Percentiles rank a stretch among this genome's conserved stretches.
Conservation (phyloP, 495 filamentous ascomycete genomes). For the Jackrogersella minutella region DNA sequence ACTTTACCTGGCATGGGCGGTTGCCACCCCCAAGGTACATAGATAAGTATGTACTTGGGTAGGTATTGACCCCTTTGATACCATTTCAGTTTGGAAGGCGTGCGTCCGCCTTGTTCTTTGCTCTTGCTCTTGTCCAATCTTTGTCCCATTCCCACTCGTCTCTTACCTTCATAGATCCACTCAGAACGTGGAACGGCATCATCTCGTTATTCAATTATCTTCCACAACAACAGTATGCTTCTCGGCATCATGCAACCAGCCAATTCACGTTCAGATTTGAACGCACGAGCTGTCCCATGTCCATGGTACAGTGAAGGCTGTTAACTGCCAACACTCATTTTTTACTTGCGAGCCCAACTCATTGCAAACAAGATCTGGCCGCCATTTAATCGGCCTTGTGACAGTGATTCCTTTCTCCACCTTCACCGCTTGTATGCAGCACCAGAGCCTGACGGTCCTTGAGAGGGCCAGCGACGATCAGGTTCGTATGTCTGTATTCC, state of each 20-base stretch:
- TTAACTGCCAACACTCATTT: slow-evolving; percentile 17
- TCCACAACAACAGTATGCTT: background rate
- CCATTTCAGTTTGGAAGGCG: background rate
- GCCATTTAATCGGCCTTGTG: slow-evolving; percentile 20
- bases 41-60: background rate
- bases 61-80: background rate
- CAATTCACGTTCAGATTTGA: slow-evolving; percentile 6
- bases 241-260: slow-evolving; percentile 12
- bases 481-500: slow-evolving; percentile 7
- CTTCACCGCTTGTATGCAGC: background rate
- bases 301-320: slow-evolving; percentile 22
- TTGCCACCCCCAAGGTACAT: background rate
- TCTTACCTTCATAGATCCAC: slow-evolving; percentile 8
- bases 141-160: background rate
- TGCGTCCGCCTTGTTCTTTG: background rate
- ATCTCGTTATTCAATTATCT: slow-evolving; percentile 12
- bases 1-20: background rate
- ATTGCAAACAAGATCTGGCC: slow-evolving; percentile 24
- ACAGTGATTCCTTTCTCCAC: slow-evolving; percentile 10
- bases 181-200: slow-evolving; percentile 2
- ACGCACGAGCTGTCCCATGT: slow-evolving; percentile 15
- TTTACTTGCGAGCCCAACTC: slow-evolving; percentile 17
- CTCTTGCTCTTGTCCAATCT: slow-evolving; percentile 4
- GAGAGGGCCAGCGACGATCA: background rate
- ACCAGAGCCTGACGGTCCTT: background rate